phyloP scores from a whole-genome alignment of 139 green algal species.

The Chlorella sp. region DNA sequence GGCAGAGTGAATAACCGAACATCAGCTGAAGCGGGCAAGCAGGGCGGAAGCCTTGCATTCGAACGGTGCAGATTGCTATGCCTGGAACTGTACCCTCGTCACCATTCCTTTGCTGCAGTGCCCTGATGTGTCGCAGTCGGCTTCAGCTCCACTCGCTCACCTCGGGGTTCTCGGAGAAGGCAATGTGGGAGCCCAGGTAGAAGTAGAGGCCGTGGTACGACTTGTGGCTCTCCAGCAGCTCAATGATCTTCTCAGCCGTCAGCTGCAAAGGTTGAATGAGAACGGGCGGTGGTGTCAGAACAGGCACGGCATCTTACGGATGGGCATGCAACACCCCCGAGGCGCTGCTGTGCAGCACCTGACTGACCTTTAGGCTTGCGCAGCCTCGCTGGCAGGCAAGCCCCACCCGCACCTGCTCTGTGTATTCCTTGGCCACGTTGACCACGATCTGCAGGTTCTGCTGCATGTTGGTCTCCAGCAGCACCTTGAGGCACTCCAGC shows the following conservation, averaged over 20 bases:
- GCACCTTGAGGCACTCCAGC: slow-evolving; percentile 89
- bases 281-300: too few species aligned
- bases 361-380: too few species aligned
- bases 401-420: slow-evolving; percentile 84
- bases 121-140: too few species aligned
- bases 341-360: not conserved
- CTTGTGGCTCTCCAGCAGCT: slow-evolving; percentile 93
- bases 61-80: not conserved
- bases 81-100: not conserved
- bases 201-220: slow-evolving; percentile 96
- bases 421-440: slow-evolving; percentile 98
- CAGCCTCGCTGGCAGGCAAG: too few species aligned
- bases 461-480: slow-evolving; percentile 91
- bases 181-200: slow-evolving; percentile 94
- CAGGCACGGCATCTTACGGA: not conserved
- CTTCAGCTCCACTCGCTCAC: not conserved
- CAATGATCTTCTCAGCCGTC: slow-evolving; percentile 85
- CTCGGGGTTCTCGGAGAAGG: slow-evolving; percentile 92
- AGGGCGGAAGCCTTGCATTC: not conserved
- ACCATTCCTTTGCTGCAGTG: not conserved
- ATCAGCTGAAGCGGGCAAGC: not conserved
- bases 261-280: slow-evolving; percentile 40
- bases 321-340: not conserved
- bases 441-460: slow-evolving; percentile 93
- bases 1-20: not conserved